Base-by-base conservation (phyloP, 1,284 basidiomycete species). In the Apiotrichum gamsii region DNA sequence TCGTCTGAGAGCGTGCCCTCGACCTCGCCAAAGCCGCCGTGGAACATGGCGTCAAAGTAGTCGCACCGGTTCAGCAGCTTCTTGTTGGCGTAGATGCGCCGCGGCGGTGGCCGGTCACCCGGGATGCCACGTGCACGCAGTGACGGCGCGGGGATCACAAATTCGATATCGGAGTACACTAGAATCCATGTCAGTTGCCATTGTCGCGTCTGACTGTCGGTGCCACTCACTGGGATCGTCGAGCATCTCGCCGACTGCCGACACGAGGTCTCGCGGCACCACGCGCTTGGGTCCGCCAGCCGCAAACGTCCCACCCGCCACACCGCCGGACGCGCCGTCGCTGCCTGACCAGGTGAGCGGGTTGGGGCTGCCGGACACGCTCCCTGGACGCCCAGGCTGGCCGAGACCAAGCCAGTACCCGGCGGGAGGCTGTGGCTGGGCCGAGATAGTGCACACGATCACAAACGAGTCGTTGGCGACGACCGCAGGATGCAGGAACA, bases 111-210 rank as follows among this genome's bases (percentile, higher is more conserved):
- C 5, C 37, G 46, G 13, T 34, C 37, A 37, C 44, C 23, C 37
- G 14, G 39, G 8, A 30, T 10, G n/a, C 20, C 11, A 9, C 33
- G 25, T 20, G 20, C 18, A n/a, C 25, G 20, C 28, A 28, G 40
- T 15, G 35, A 51, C 5, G 52, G 49, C 6, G 50, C 32, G 0
- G 84, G 83, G 18, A 89, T 70, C 19, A 87, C 72, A 57, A 90
- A 90, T 65, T 85, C 83, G 24, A 89, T 79, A 61, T 90, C 87
- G 5, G 84, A 87, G 61, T 90, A 90, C 13, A 80, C 69, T 34
- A 83, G 31, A n/a, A n/a, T n/a, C n/a, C n/a, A n/a, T n/a, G n/a
- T n/a, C n/a, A n/a, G n/a, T 8, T 29, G 28, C 28, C 28, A 8
- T 29, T n/a, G 29, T 15, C 29, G 3, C 29, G 29, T 20, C 20